These are phyloP conservation scores for Tolypocladium guangdongense DNA, from an alignment of 2,329 filamentous ascomycete genomes.

Conservation along the genomic window DNA sequence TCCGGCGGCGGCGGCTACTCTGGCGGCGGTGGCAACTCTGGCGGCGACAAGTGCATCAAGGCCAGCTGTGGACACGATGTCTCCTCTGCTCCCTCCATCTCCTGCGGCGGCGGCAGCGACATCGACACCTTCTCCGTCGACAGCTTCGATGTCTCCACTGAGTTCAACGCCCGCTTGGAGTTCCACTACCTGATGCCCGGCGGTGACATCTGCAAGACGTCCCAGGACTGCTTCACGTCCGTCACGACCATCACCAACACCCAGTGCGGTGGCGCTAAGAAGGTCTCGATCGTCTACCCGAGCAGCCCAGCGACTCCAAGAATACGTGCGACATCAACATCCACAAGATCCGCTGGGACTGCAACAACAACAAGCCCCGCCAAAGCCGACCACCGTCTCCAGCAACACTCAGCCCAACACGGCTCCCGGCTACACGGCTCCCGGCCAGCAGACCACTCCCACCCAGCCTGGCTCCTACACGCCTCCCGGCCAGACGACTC, in stretches of 20 bases:
- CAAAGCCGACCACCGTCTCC: not conserved
- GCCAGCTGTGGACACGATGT: conserved; percentile 34
- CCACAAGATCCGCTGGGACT: conserved; percentile 49
- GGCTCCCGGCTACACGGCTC: not conserved
- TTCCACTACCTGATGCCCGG: conserved; percentile 84
- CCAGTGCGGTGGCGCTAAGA: conserved; percentile 85
- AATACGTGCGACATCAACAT: conserved; percentile 50
- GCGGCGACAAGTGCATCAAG: too few species aligned
- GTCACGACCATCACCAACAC: conserved; percentile 68
- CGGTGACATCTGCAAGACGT: conserved; percentile 72
- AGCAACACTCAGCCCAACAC: not conserved
- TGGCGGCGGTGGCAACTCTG: too few species aligned
- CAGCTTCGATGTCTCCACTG: conserved; percentile 60
- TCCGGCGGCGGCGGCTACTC: too few species aligned
- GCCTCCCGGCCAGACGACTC: conserved; percentile 8
- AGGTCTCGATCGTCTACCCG: conserved; percentile 61
- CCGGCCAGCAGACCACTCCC: conserved; percentile 1
- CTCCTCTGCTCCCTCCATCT: conserved; percentile 45
- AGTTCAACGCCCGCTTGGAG: conserved; percentile 68
- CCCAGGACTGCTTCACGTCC: conserved; percentile 51
- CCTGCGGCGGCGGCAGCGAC: conserved; percentile 15
- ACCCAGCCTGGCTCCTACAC: too few species aligned
- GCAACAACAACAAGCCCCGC: conserved; percentile 24
- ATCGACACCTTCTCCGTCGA: conserved; percentile 55
- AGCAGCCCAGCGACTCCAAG: conserved; percentile 42